phyloP scores from a whole-genome alignment of 1,284 basidiomycete species.

The Singerocomus inundabilis region DNA sequence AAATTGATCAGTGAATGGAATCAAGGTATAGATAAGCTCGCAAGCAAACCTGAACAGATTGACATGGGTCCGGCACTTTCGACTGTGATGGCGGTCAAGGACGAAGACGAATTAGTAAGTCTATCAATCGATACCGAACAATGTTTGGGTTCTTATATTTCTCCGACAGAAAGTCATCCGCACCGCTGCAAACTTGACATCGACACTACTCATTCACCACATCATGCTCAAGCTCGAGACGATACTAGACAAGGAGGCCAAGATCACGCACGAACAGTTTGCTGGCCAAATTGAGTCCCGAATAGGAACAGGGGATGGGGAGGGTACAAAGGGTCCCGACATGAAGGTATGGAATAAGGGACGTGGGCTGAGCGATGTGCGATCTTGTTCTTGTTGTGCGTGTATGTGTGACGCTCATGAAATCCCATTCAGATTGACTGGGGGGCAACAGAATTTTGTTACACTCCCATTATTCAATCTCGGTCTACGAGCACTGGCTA shows the following conservation, averaged over 20 bases:
- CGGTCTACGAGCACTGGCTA: conserved; percentile 80
- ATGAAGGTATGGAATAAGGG: conserved; percentile 89
- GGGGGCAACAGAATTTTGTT: conserved; percentile 87
- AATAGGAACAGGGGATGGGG: conserved; percentile 81
- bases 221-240: conserved; percentile 87
- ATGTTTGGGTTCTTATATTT: conserved; percentile 9
- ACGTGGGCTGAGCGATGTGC: conserved; percentile 64
- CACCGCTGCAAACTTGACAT: conserved; percentile 77
- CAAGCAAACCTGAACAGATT: conserved; percentile 65
- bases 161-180: conserved; percentile 68
- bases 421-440: conserved; percentile 70
- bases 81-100: conserved; percentile 82
- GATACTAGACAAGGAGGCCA: conserved; percentile 89
- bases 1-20: conserved; percentile 84
- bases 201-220: conserved; percentile 83
- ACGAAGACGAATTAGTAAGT: conserved; percentile 86
- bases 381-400: conserved; percentile 1
- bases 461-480: conserved; percentile 94
- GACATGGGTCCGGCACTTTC: conserved; percentile 82
- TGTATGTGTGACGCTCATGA: conserved; percentile 6
- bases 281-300: conserved; percentile 83
- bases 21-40: conserved; percentile 51
- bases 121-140: background rate
- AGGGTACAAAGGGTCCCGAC: conserved; percentile 73
- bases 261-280: conserved; percentile 86